Evolutionary conservation across 352 stramenopile species (phyloP).

Genomic region (Phytophthora lateralis): DNA sequence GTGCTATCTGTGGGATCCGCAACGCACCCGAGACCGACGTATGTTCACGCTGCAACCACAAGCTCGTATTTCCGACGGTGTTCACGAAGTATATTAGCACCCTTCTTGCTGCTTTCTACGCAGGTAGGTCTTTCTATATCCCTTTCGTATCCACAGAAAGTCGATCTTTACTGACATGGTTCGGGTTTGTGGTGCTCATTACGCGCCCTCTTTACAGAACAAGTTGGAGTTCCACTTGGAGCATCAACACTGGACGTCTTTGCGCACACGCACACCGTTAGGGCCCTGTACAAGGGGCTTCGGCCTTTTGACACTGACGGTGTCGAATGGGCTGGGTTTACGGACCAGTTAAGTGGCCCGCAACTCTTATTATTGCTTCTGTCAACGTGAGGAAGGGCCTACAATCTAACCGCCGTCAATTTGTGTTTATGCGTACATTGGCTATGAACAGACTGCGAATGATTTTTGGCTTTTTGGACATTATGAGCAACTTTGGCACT

Average conservation of each 20-base stretch:
- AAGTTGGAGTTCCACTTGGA: conserved; percentile 77
- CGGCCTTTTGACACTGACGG: conserved; percentile 67
- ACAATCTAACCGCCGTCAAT: conserved; percentile 6
- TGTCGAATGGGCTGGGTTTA: conserved; percentile 65
- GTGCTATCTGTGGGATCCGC: conserved; percentile 71
- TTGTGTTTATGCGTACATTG: conserved; percentile 9
- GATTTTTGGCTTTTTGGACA: conserved; percentile 80
- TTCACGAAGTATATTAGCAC: conserved; percentile 84
- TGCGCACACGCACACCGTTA: conserved; percentile 67
- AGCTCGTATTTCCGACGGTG: conserved; percentile 67
- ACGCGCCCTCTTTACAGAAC: conserved; percentile 39
- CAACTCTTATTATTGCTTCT: not conserved
- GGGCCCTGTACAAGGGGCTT: conserved; percentile 73
- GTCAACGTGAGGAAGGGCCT: not conserved
- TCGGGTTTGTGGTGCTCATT: not conserved
- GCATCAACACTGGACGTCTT: conserved; percentile 76
- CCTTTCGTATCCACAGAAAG: not conserved
- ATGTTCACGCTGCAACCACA: conserved; percentile 63
- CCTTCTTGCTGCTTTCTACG: conserved; percentile 75
- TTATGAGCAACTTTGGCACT: conserved; percentile 81
- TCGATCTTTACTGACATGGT: not conserved
- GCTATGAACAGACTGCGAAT: conserved; percentile 62
- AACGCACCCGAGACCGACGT: conserved; percentile 65
- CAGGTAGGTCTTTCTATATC: conserved; percentile 40
- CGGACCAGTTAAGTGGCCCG: conserved; percentile 62